Conservation (phyloP, 2,329 filamentous ascomycete species). For the Annulohypoxylon truncatum region DNA sequence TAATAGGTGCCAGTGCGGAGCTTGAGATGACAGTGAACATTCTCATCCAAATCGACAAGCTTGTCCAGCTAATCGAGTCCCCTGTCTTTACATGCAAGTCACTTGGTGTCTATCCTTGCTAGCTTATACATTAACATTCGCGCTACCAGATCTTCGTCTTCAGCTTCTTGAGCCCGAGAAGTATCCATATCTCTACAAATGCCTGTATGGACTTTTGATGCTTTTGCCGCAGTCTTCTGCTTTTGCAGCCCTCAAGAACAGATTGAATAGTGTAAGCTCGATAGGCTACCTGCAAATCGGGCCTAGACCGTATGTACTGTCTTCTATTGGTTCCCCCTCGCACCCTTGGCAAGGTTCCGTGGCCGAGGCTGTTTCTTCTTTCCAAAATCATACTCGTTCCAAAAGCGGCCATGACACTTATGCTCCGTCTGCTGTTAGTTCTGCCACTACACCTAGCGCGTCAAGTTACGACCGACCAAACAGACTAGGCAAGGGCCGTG, state of each 20-base stretch:
- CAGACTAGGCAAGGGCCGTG: constrained; percentile 78
- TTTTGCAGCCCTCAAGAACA: constrained; percentile 95
- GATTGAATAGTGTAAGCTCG: constrained; percentile 94
- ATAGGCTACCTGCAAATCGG: constrained; percentile 94
- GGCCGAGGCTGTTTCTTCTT: constrained; percentile 49
- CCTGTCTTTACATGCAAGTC: constrained; percentile 94
- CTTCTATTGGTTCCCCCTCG: constrained; percentile 44
- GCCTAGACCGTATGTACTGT: constrained; percentile 75
- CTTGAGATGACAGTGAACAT: constrained; percentile 99
- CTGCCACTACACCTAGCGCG: constrained; percentile 59
- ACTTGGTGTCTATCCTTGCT: neutral
- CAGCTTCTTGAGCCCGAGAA: constrained; percentile 96
- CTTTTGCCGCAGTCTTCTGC: constrained; percentile 97
- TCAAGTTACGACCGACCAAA: constrained; percentile 78
- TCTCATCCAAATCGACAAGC: constrained; percentile 97
- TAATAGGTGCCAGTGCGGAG: constrained; percentile 75
- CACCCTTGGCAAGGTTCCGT: constrained; percentile 51
- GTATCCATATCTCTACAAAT: constrained; percentile 96
- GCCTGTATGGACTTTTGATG: constrained; percentile 96
- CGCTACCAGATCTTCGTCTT: constrained; percentile 81
- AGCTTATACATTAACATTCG: constrained; percentile 32
- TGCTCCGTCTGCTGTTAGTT: constrained; percentile 53
- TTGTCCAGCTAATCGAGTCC: constrained; percentile 95
- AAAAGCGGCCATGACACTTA: constrained; percentile 53
- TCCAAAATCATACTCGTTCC: constrained; percentile 45